Evolutionary conservation across 2,329 filamentous ascomycete genomes (phyloP).

Genomic region (Diaporthe batatas): DNA sequence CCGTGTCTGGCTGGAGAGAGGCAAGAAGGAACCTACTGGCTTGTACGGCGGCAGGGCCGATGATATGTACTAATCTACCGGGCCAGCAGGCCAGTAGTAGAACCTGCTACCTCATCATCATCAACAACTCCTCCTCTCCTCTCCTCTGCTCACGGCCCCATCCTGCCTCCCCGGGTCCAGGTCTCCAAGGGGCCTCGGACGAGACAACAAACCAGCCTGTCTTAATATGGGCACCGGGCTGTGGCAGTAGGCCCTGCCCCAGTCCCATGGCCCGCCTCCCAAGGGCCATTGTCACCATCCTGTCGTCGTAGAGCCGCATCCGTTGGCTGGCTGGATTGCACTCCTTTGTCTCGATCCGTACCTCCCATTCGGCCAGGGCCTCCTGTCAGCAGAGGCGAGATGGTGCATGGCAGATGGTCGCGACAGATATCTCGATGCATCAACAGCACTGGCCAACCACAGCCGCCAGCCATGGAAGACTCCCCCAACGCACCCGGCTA

Average conservation of each 20-base stretch:
- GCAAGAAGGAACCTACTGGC: conserved; percentile 11
- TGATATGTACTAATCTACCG: background rate
- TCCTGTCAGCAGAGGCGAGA: conserved; percentile 21
- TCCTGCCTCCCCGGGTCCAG: background rate
- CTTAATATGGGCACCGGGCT: conserved; percentile 21
- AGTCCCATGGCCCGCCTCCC: conserved; percentile 31
- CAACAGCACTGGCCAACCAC: conserved; percentile 12
- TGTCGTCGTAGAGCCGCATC: background rate
- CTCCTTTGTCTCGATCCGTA: conserved; percentile 26
- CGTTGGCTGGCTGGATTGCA: conserved; percentile 1
- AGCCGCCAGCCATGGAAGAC: background rate
- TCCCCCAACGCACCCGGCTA: background rate
- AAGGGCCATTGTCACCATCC: conserved; percentile 11
- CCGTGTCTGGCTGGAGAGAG: conserved; percentile 21
- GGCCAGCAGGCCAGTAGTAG: too few species aligned
- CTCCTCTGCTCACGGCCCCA: background rate
- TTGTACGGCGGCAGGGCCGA: conserved; percentile 7
- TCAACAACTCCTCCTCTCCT: background rate
- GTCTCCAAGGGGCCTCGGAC: conserved; percentile 5
- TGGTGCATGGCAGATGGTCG: background rate
- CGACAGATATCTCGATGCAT: background rate
- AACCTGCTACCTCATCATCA: background rate
- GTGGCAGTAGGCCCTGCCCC: conserved; percentile 12
- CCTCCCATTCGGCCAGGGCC: background rate
- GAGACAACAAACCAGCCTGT: conserved; percentile 4